A percentile compares a stretch with the other conserved stretches of the same genome.
phyloP scores from a whole-genome alignment of 2,329 filamentous ascomycete species.

The Fusarium pseudonygamai region DNA sequence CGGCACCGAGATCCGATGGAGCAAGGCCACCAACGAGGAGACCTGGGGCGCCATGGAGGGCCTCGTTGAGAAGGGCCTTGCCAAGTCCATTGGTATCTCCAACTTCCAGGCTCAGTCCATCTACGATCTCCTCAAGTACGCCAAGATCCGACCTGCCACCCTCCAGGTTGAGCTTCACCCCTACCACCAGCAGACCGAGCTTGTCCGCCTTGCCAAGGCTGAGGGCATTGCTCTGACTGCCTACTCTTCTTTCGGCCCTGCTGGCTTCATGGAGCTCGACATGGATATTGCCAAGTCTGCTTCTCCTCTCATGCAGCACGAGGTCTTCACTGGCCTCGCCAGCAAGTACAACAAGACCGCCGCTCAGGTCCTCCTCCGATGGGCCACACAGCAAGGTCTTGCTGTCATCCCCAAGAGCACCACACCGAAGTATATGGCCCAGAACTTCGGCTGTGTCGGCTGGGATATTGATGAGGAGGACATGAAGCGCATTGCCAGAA shows the following conservation, averaged over 20 bases:
- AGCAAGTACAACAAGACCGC: slow-evolving; percentile 76
- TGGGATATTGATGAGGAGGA: slow-evolving; percentile 75
- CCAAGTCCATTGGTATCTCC: slow-evolving; percentile 79
- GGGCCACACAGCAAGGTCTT: slow-evolving; percentile 84
- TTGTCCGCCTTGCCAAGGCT: slow-evolving; percentile 74
- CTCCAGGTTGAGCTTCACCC: slow-evolving; percentile 93
- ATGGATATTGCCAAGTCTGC: slow-evolving; percentile 68
- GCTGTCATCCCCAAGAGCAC: slow-evolving; percentile 85
- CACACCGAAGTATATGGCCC: slow-evolving; percentile 60
- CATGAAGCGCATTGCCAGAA: slow-evolving; percentile 69
- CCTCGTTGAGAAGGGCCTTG: slow-evolving; percentile 74
- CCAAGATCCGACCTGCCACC: slow-evolving; percentile 76
- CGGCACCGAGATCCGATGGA: slow-evolving; percentile 67
- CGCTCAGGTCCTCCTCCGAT: slow-evolving; percentile 84
- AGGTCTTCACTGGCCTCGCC: slow-evolving; percentile 71
- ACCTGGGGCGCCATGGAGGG: slow-evolving; percentile 85
- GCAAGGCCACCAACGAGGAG: slow-evolving; percentile 78
- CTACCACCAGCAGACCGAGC: slow-evolving; percentile 79
- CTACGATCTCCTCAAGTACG: slow-evolving; percentile 83
- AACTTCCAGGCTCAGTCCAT: slow-evolving; percentile 84
- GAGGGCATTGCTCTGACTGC: slow-evolving; percentile 81
- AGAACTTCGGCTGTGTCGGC: slow-evolving; percentile 73
- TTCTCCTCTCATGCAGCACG: slow-evolving; percentile 76
- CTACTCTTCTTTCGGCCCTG: slow-evolving; percentile 85
- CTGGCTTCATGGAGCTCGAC: slow-evolving; percentile 80